Conservation (phyloP, 2,329 filamentous ascomycete species). For the Trichoderma sp. region DNA sequence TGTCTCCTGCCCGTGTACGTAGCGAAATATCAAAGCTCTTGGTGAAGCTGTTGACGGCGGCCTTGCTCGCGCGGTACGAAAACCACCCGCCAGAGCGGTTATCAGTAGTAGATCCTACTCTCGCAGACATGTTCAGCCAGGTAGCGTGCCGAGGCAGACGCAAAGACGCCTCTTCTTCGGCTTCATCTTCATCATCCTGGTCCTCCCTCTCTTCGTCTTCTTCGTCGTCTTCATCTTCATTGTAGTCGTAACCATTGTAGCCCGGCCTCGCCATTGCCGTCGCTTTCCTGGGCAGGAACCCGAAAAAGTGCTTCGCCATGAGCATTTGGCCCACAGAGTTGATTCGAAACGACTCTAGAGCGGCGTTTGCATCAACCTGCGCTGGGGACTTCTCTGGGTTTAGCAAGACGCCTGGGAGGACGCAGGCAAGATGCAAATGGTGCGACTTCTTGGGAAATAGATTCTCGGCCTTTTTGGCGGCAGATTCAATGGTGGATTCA, state of each 20-base stretch:
- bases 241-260: not conserved
- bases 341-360: conserved; percentile 71
- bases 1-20: conserved; percentile 57
- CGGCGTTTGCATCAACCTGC: conserved; percentile 64
- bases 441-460: conserved; percentile 56
- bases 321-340: conserved; percentile 77
- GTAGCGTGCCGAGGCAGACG: conserved; percentile 59
- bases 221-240: not conserved
- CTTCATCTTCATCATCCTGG: not conserved
- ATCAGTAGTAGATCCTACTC: conserved; percentile 74
- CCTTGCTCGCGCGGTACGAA: conserved; percentile 76
- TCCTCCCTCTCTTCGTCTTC: conserved; percentile 9
- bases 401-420: conserved; percentile 70
- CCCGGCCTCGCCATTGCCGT: conserved; percentile 34
- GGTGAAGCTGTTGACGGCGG: conserved; percentile 70
- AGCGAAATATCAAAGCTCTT: conserved; percentile 74
- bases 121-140: conserved; percentile 76
- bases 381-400: conserved; percentile 70
- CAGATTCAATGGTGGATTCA: conserved; percentile 64
- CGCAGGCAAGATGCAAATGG: conserved; percentile 71
- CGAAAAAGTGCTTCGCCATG: conserved; percentile 74
- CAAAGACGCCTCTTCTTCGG: conserved; percentile 5
- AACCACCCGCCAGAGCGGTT: conserved; percentile 82
- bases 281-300: conserved; percentile 67
- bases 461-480: conserved; percentile 53